Percentiles rank a stretch among this genome's conserved stretches.
Conservation (phyloP, 805 yeast species). For the Candida tibetensis region DNA sequence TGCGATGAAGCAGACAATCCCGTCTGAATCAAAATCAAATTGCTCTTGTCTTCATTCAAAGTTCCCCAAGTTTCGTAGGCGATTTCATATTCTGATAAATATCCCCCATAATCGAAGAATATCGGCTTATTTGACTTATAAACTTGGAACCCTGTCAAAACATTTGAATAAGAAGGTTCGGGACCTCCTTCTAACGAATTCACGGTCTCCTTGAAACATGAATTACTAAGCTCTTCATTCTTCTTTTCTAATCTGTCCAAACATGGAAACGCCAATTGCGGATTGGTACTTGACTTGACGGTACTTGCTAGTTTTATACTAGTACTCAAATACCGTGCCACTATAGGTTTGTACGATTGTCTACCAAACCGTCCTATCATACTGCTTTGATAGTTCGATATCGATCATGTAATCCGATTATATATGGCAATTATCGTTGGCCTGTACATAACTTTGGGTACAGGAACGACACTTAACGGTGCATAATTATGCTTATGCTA, state of each 20-base stretch:
- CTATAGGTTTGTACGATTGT: not conserved
- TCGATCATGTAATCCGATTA: too few species aligned
- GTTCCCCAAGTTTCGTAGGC: constrained; percentile 94
- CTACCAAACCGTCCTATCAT: not conserved
- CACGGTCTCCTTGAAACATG: constrained; percentile 16
- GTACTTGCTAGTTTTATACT: not conserved
- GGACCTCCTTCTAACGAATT: constrained; percentile 64
- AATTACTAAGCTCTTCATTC: constrained; percentile 32
- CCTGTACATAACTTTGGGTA: too few species aligned
- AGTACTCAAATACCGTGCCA: not conserved
- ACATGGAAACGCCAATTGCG: constrained; percentile 79
- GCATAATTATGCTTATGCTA: too few species aligned
- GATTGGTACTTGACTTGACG: constrained; percentile 42
- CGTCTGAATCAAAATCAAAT: constrained; percentile 80
- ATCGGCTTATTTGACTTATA: constrained; percentile 57
- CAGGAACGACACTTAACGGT: too few species aligned
- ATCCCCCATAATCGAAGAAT: constrained; percentile 79
- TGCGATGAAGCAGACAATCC: constrained; percentile 93
- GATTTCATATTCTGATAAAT: constrained; percentile 67
- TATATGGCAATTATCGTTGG: too few species aligned
- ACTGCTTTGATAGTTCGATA: not conserved
- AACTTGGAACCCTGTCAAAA: constrained; percentile 62
- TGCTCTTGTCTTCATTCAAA: constrained; percentile 58
- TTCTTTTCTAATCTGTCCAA: constrained; percentile 70
- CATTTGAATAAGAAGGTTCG: constrained; percentile 78